These are phyloP conservation scores for Ophiorrhiza pumila DNA, from an alignment of 257 asterid species.

Conservation along the genomic window DNA sequence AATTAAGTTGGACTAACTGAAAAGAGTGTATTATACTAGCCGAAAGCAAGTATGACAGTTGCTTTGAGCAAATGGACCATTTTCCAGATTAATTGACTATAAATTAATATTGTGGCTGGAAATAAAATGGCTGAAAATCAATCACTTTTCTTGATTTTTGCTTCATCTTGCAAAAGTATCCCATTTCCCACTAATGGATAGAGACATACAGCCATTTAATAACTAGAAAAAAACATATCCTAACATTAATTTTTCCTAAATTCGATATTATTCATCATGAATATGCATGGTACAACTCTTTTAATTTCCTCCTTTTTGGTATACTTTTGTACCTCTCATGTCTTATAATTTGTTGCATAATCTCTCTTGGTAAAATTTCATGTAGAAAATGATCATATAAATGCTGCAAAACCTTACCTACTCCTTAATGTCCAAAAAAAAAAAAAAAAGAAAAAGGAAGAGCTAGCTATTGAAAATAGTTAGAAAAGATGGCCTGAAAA, in stretches of 20 bases:
- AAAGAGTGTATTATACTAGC: slow-evolving; percentile 13
- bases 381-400: not conserved
- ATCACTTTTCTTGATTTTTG: not conserved
- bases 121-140: not conserved
- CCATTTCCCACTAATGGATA: not conserved
- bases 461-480: not conserved
- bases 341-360: not conserved
- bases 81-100: not conserved
- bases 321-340: not conserved
- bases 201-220: no score
- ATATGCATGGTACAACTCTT: no score
- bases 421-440: not conserved
- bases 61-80: not conserved
- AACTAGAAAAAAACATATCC: not conserved
- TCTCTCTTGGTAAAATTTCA: not conserved
- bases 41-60: slow-evolving; percentile 15
- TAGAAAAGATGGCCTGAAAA: not conserved
- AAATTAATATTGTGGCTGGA: not conserved
- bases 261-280: not conserved
- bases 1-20: slow-evolving; percentile 3
- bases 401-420: not conserved
- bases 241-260: not conserved
- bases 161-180: not conserved
- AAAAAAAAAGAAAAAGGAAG: not conserved
- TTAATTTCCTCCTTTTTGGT: no score